Conservation (phyloP, 305 asterid species). For the Coffea humblotiana region DNA sequence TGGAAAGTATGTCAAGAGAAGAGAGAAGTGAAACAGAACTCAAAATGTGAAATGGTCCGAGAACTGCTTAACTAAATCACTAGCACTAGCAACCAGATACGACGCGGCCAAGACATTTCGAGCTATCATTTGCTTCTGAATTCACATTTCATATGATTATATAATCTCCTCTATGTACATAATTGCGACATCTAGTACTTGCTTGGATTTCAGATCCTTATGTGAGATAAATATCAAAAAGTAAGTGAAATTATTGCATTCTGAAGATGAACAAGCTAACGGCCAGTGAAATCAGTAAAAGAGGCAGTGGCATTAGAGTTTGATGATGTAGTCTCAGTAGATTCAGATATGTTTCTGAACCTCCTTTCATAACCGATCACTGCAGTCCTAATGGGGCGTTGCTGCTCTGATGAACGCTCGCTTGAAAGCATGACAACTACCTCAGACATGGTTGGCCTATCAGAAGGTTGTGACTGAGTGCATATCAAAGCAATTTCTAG, state of each 20-base stretch:
- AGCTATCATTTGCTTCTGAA: neutral
- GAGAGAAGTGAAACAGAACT: neutral
- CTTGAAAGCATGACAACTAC: slow-evolving; percentile 28
- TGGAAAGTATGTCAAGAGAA: neutral
- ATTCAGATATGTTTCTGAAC: neutral
- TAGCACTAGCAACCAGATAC: neutral
- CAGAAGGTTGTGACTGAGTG: slow-evolving; percentile 29
- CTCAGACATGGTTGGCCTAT: slow-evolving; percentile 33
- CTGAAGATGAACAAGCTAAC: slow-evolving; percentile 14
- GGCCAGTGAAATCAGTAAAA: slow-evolving; percentile 32
- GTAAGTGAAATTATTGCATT: neutral
- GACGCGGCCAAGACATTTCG: neutral
- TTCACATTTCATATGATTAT: neutral
- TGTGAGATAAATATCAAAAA: no score
- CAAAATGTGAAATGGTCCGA: neutral
- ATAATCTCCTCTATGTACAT: slow-evolving; percentile 23
- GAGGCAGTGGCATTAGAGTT: slow-evolving; percentile 33
- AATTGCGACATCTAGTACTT: neutral
- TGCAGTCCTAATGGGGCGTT: slow-evolving; percentile 1
- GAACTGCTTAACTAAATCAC: neutral
- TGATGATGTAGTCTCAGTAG: slow-evolving; percentile 10
- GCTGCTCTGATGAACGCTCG: slow-evolving; percentile 9
- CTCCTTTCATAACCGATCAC: neutral
- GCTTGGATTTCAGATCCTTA: slow-evolving; percentile 7
- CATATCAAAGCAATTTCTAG: slow-evolving; percentile 30